Base-by-base conservation (phyloP, 768 basidiomycete genomes). In the Mycena albidolilacea region DNA sequence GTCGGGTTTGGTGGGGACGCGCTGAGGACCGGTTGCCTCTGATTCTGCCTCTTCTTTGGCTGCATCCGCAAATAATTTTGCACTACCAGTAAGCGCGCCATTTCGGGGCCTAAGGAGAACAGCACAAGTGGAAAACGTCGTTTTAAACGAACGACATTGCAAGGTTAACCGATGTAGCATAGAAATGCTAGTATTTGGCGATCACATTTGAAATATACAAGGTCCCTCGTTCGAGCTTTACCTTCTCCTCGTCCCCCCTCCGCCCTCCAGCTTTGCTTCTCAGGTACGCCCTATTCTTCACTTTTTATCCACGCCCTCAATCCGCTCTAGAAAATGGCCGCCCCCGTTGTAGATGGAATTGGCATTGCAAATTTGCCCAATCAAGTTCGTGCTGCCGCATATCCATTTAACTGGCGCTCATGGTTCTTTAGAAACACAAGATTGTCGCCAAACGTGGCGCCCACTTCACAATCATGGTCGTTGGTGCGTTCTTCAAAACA, bases 401-500 rank as follows among this genome's bases (percentile, higher is more conserved):
- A 6, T 43, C 55, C 64, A 9, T 48, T 41, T 69, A 41, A 21
- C 60, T 59, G 48, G 43, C 43, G 52, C 79, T 79, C 71, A 69
- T 64, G 61, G 65, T 71, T 78, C 67, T 77, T 57, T 81, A 98
- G 97, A 92, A 95, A 88, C 98, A 99, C 88, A 98, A 98, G 89
- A 99, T 99, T 81, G 97, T 99, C 75, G 97, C 96, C 74, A 97
- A 98, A 88, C 92, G 89, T 80, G 98, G 98, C 72, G 96, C 94
- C 8, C 97, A 98, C 86, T 98, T 98, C 86, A 99, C 98, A 70
- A 91, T 99, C 79, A 99, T 99, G 98, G 98, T 98, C 57, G 97
- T 98, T 72, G 98, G 98, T 96, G 79, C 81, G 94, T 81, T 58
- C 37, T 76, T 30, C 21, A 37, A 54, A 23, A 37, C 59, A 19